Base-by-base conservation (phyloP, 257 asterid genomes). In the Salvia hispanica region DNA sequence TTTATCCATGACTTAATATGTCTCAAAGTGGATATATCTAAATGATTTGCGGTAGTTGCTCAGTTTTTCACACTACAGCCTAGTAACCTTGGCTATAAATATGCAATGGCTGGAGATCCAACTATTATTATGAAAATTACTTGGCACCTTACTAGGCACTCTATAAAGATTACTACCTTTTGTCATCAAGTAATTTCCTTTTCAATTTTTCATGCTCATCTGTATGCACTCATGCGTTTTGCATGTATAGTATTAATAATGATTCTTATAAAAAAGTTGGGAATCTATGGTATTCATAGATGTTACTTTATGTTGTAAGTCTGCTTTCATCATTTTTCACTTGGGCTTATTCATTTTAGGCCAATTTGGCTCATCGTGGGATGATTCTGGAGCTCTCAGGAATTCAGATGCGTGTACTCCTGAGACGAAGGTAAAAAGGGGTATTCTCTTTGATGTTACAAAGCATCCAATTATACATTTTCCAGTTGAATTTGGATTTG, bases 381-480 rank as follows among this genome's bases (percentile, higher is more conserved):
- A 43, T 71, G 82, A 72, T 65, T 18, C 80, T 73, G 82, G 75
- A 71, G 78, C 71, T 68, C 70, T 70, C 65, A 78, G 80, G 68
- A 81, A 60, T 75, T 70, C 89, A 43, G 89, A 81, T 78, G 85
- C 80, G 4, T 72, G 79, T 56, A 84, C 87, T 59, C 87, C 87
- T 39, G 89, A 84, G 78, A 79, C 75, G 78, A 79, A 77, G 88
- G 88, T 83, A 82, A 70, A 73, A 70, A 66, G 79, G 77, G 74
- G 75, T 60, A 76, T 66, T 77, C 58, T 77, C 59, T 66, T 51
- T 69, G 66, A 44, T 72, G 79, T 60, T 68, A 43, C 55, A 65
- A 39, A 39, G 36, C 77, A 31, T 61, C 44, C 58, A 65, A 64
- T 21, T 71, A 21, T 18, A 39, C 64, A n/a, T 39, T 48, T 58